A percentile compares a stretch with the other conserved stretches of the same genome.
Conservation (phyloP, 164 flowering plant species). For the Chimonanthus praecox region DNA sequence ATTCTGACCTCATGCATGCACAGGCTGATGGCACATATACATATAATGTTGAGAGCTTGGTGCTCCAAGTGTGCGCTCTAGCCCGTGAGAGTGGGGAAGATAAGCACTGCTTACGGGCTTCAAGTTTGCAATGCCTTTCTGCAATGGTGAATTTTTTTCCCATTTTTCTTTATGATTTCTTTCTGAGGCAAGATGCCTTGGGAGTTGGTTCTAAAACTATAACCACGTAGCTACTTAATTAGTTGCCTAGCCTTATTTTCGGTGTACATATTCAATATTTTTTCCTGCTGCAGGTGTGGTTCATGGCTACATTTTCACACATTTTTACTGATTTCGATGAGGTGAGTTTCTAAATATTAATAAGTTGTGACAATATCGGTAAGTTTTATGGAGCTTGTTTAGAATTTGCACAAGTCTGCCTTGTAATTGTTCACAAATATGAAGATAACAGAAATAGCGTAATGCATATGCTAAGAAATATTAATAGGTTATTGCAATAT, state of each 20-base stretch:
- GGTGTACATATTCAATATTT: background rate
- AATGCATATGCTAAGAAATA: background rate
- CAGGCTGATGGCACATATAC: conserved; percentile 80
- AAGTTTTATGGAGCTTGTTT: background rate
- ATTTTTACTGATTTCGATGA: conserved; percentile 73
- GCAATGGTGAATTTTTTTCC: background rate
- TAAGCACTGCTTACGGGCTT: conserved; percentile 33
- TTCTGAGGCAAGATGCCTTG: background rate
- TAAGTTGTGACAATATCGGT: background rate
- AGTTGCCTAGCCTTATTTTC: background rate
- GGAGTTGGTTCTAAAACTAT: background rate
- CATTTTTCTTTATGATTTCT: background rate
- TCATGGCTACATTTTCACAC: conserved; percentile 83
- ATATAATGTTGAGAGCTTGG: conserved; percentile 68
- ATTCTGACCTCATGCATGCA: conserved; percentile 10
- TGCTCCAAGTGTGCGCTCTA: conserved; percentile 52
- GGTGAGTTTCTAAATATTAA: conserved; percentile 39
- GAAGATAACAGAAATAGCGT: too few relatives aligned
- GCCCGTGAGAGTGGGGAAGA: conserved; percentile 52
- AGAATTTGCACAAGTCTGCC: too few relatives aligned
- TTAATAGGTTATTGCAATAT: background rate
- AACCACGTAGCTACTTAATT: background rate
- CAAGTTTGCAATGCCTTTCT: background rate
- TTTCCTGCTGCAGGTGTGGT: conserved; percentile 43
- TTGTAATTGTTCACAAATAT: too few relatives aligned